Percentiles rank a stretch among this genome's conserved stretches.
Evolutionary conservation across 2,329 filamentous ascomycete species (phyloP).

Genomic region (Cladosporium austrohemisphaericum): DNA sequence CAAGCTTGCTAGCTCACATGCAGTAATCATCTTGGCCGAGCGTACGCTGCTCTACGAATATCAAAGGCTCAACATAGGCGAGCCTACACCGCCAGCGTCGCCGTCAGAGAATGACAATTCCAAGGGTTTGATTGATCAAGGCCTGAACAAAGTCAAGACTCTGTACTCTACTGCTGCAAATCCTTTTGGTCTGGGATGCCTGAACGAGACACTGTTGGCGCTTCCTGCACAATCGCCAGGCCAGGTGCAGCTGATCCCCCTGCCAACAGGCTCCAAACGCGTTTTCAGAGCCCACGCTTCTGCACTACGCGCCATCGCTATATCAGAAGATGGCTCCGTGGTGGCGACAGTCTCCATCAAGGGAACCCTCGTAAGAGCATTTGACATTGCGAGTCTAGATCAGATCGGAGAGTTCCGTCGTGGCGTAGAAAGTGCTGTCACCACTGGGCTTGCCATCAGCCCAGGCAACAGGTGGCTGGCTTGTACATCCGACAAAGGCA

Average conservation of each 20-base stretch:
- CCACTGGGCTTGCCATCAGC: constrained; percentile 85
- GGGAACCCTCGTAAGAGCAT: constrained; percentile 86
- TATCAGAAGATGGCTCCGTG: constrained; percentile 76
- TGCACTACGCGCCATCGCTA: constrained; percentile 69
- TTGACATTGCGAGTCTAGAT: constrained; percentile 73
- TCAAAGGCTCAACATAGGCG: constrained; percentile 20
- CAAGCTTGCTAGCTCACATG: constrained; percentile 68
- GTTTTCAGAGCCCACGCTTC: constrained; percentile 90
- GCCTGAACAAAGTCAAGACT: constrained; percentile 40
- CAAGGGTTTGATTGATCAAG: constrained; percentile 17
- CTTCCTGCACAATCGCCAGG: constrained; percentile 85
- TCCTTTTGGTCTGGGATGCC: constrained; percentile 70
- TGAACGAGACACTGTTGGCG: constrained; percentile 69
- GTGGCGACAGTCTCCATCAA: constrained; percentile 89
- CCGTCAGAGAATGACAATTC: constrained; percentile 42
- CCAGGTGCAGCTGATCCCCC: constrained; percentile 82
- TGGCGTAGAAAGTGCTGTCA: constrained; percentile 80
- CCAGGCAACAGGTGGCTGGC: constrained; percentile 76
- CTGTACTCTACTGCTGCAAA: constrained; percentile 87
- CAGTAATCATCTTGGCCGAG: constrained; percentile 66
- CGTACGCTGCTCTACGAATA: constrained; percentile 32
- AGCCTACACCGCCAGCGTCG: constrained; percentile 50
- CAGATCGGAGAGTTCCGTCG: constrained; percentile 80
- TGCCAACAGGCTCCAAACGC: constrained; percentile 75
- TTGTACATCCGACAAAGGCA: constrained; percentile 94